phyloP scores from a whole-genome alignment of 2,329 filamentous ascomycete genomes.

The Paraphaeosphaeria sporulosa region DNA sequence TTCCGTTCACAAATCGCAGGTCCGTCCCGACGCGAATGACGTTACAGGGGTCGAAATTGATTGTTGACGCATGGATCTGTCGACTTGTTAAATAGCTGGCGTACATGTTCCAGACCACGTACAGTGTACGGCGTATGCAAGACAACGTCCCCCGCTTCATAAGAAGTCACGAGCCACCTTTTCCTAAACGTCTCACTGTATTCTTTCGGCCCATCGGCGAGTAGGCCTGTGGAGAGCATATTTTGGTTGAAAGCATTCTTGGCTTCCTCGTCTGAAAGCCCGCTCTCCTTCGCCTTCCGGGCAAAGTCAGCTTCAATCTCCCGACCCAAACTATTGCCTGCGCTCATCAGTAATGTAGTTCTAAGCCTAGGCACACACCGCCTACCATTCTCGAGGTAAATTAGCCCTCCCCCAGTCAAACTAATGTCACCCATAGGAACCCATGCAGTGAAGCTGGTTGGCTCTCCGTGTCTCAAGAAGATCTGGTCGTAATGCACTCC shows the following conservation, averaged over 20 bases:
- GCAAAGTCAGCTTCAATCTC: constrained; percentile 62
- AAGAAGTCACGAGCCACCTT: constrained; percentile 61
- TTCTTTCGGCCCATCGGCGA: constrained; percentile 59
- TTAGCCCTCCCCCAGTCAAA: constrained; percentile 64
- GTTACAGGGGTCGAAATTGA: constrained; percentile 61
- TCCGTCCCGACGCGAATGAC: constrained; percentile 65
- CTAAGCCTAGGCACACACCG: neutral
- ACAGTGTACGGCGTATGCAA: constrained; percentile 43
- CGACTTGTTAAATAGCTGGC: constrained; percentile 15
- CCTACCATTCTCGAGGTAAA: constrained; percentile 63
- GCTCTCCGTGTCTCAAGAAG: constrained; percentile 63
- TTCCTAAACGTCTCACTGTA: constrained; percentile 55
- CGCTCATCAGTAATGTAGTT: constrained; percentile 1
- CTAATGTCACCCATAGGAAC: constrained; percentile 64
- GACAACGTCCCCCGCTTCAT: constrained; percentile 63
- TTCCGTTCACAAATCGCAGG: constrained; percentile 62
- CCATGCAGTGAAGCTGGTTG: constrained; percentile 65
- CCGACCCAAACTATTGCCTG: constrained; percentile 56
- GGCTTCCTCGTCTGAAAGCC: constrained; percentile 61
- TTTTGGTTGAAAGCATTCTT: constrained; percentile 59
- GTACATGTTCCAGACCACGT: neutral
- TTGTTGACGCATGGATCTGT: constrained; percentile 65
- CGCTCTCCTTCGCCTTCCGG: constrained; percentile 56
- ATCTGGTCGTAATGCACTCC: constrained; percentile 69
- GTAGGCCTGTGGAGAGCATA: constrained; percentile 64